A percentile compares a stretch with the other conserved stretches of the same genome.
Evolutionary conservation across 2,329 filamentous ascomycete species (phyloP).

Genomic region (Alternaria brassicicola): DNA sequence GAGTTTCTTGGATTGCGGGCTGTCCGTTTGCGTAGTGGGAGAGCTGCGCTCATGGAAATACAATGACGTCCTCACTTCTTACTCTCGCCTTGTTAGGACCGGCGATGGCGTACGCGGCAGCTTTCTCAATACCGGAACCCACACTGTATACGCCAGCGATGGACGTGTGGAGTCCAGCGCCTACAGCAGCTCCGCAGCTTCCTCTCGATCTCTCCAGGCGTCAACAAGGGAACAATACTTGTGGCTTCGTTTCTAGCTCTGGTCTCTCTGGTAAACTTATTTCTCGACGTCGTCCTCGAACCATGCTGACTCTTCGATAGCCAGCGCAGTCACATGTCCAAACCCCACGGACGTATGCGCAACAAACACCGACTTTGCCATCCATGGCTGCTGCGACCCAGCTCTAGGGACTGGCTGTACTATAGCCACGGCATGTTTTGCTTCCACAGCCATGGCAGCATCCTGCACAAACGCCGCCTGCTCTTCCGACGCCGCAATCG

Average conservation of each 20-base stretch:
- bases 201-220: conserved; percentile 37
- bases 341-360: conserved; percentile 37
- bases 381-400: conserved; percentile 45
- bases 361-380: conserved; percentile 40
- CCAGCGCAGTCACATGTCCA: conserved; percentile 38
- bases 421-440: conserved; percentile 42
- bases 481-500: conserved; percentile 29
- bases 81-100: conserved; percentile 39
- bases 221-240: conserved; percentile 31
- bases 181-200: conserved; percentile 34
- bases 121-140: conserved; percentile 37
- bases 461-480: conserved; percentile 37
- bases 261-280: conserved; percentile 25
- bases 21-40: background rate
- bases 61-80: conserved; percentile 32
- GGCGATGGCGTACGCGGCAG: conserved; percentile 30
- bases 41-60: conserved; percentile 22
- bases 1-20: background rate
- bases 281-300: background rate
- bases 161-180: conserved; percentile 42
- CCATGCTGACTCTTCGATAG: conserved; percentile 23
- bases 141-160: conserved; percentile 30
- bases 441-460: conserved; percentile 28
- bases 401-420: conserved; percentile 27
- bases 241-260: conserved; percentile 38